Conservation (phyloP, 345 rosid genomes). For the Eucalyptus cladocalyx region DNA sequence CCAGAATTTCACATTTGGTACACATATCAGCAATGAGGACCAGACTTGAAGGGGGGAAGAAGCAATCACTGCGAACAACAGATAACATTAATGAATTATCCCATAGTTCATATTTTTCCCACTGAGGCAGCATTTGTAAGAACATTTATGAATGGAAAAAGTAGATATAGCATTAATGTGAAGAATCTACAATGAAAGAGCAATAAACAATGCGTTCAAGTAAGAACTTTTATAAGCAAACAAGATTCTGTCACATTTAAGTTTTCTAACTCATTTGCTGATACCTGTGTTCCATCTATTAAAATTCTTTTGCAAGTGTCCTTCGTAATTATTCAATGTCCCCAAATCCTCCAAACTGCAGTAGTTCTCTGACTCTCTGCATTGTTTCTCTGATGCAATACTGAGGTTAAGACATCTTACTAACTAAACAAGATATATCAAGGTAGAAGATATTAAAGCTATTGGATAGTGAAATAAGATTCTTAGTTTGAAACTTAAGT, state of each 20-base stretch:
- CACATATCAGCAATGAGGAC: not conserved
- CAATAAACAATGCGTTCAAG: not conserved
- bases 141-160: not conserved
- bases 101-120: not conserved
- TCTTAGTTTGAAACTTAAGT: not conserved
- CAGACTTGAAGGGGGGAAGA: not conserved
- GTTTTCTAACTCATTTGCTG: not conserved
- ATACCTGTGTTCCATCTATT: constrained; percentile 56
- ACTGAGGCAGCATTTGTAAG: not conserved
- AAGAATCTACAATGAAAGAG: not conserved
- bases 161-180: not conserved
- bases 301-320: constrained; percentile 65
- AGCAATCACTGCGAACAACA: not conserved
- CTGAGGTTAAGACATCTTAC: not conserved
- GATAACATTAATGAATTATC: fast-evolving
- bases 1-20: not conserved
- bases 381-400: not conserved
- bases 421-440: not conserved
- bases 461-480: not conserved
- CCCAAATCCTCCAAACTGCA: constrained; percentile 29
- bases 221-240: too few species aligned
- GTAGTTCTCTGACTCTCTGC: not conserved
- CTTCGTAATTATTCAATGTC: constrained; percentile 38
- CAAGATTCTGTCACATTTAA: not conserved
- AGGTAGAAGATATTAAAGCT: not conserved